A percentile compares a stretch with the other conserved stretches of the same genome.
Conservation (phyloP, 495 filamentous ascomycete genomes). For the Chaetomidium leptoderma region DNA sequence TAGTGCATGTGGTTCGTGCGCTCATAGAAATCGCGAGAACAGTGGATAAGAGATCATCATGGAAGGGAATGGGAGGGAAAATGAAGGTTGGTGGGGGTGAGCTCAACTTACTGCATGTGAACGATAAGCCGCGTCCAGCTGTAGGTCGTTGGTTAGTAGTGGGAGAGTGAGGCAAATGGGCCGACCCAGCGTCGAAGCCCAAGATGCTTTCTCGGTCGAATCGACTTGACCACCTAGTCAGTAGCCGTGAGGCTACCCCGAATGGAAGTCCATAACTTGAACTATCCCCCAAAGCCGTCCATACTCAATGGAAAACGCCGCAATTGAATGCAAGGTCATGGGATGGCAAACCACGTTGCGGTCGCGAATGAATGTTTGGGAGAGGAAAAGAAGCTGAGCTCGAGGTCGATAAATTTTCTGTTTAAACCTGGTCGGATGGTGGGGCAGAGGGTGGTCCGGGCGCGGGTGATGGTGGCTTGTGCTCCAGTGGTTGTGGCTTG, state of each 20-base stretch:
- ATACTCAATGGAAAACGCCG: too few species aligned
- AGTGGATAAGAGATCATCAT: constrained; percentile 56
- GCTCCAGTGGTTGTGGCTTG: background rate
- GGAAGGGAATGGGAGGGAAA: constrained; percentile 11
- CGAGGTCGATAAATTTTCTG: constrained; percentile 15
- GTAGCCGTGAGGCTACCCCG: too few species aligned
- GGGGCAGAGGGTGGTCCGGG: constrained; percentile 7
- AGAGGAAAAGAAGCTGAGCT: constrained; percentile 9
- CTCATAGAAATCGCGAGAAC: constrained; percentile 74
- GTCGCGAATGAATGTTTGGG: background rate
- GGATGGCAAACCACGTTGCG: background rate
- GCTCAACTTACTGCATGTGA: constrained; percentile 15
- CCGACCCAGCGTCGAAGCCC: background rate
- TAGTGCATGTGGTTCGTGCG: constrained; percentile 98
- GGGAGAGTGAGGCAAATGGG: too few species aligned
- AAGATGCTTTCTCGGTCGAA: background rate
- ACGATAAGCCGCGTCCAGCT: background rate
- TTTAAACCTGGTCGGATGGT: constrained; percentile 8
- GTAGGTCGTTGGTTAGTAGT: background rate
- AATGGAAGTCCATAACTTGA: background rate
- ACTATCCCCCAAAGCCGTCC: background rate
- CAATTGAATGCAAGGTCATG: background rate
- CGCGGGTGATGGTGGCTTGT: constrained; percentile 1
- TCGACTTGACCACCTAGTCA: background rate
- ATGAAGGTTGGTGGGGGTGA: background rate